Evolutionary conservation across 192 early-diverging fungal genomes (phyloP).

Genomic region (Funneliformis mosseae): DNA sequence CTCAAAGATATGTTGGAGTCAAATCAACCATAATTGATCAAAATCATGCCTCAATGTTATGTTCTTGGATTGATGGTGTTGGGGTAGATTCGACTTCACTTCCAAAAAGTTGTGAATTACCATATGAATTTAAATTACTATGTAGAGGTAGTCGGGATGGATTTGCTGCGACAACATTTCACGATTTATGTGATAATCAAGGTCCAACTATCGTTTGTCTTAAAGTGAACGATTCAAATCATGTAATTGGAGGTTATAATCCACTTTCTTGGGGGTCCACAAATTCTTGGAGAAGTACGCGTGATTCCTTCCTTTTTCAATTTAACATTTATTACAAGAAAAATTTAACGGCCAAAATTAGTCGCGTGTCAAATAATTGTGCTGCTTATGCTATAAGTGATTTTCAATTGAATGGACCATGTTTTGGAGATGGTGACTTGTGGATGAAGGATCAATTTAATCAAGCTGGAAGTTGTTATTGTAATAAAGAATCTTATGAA

Average conservation of each 20-base stretch:
- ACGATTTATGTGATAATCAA: slow-evolving; percentile 21
- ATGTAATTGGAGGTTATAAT: slow-evolving; percentile 30
- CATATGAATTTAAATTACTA: slow-evolving; percentile 27
- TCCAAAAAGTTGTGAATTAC: slow-evolving; percentile 1
- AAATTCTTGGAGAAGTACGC: slow-evolving; percentile 17
- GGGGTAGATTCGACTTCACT: not conserved
- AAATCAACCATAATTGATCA: slow-evolving; percentile 21
- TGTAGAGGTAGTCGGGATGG: slow-evolving; percentile 14
- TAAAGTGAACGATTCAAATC: slow-evolving; percentile 25
- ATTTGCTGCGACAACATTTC: not conserved
- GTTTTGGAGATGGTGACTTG: slow-evolving; percentile 33
- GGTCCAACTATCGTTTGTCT: slow-evolving; percentile 14
- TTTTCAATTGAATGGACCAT: not conserved
- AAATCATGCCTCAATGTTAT: not conserved
- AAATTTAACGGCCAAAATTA: not conserved
- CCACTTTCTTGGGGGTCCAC: slow-evolving; percentile 23
- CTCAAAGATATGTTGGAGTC: not conserved
- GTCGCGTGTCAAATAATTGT: not conserved
- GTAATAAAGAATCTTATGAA: slow-evolving; percentile 21
- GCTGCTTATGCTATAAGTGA: slow-evolving; percentile 15
- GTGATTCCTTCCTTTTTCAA: slow-evolving; percentile 12
- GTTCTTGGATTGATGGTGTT: slow-evolving; percentile 26
- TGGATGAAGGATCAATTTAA: slow-evolving; percentile 29
- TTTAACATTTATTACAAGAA: slow-evolving; percentile 4
- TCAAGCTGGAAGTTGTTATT: slow-evolving; percentile 12